Conservation (phyloP, 2,329 filamentous ascomycete genomes). For the Basipetospora chlamydospora region DNA sequence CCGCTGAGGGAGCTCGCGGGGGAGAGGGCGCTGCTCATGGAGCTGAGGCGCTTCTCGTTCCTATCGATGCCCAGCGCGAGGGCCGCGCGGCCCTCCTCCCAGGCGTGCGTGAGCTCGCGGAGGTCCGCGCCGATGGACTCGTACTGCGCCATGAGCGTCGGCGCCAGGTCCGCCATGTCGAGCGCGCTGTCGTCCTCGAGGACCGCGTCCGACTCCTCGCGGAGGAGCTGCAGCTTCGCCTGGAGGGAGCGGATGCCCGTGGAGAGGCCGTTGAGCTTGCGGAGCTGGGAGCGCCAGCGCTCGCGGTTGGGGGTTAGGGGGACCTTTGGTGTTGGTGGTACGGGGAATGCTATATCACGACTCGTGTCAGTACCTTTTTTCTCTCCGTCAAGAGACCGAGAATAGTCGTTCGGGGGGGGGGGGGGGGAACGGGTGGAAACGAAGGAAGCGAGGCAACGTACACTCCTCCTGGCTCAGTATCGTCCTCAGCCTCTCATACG, state of each 20-base stretch:
- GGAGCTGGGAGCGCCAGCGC: slow-evolving; percentile 71
- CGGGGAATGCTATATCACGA: slow-evolving; percentile 37
- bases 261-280: slow-evolving; percentile 76
- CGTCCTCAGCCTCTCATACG: slow-evolving; percentile 49
- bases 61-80: slow-evolving; percentile 70
- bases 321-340: slow-evolving; percentile 40
- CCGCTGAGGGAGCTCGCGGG: slow-evolving; percentile 52
- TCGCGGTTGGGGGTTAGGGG: slow-evolving; percentile 62
- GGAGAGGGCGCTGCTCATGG: slow-evolving; percentile 44
- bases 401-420: too few relatives aligned
- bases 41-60: slow-evolving; percentile 56
- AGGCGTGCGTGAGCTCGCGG: slow-evolving; percentile 63
- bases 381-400: too few relatives aligned
- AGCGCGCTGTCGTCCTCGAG: slow-evolving; percentile 62
- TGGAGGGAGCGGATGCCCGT: slow-evolving; percentile 84
- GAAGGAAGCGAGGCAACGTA: slow-evolving; percentile 24
- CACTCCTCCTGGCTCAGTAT: slow-evolving; percentile 70
- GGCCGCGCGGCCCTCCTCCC: slow-evolving; percentile 77
- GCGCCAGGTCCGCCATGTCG: slow-evolving; percentile 61
- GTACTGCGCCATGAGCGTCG: slow-evolving; percentile 74
- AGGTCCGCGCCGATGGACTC: slow-evolving; percentile 87
- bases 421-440: too few relatives aligned
- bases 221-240: slow-evolving; percentile 82
- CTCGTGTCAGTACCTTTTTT: too few relatives aligned
- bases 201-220: slow-evolving; percentile 73